phyloP scores from a whole-genome alignment of 208 protist species.

The Endotrypanum monterogeii region DNA sequence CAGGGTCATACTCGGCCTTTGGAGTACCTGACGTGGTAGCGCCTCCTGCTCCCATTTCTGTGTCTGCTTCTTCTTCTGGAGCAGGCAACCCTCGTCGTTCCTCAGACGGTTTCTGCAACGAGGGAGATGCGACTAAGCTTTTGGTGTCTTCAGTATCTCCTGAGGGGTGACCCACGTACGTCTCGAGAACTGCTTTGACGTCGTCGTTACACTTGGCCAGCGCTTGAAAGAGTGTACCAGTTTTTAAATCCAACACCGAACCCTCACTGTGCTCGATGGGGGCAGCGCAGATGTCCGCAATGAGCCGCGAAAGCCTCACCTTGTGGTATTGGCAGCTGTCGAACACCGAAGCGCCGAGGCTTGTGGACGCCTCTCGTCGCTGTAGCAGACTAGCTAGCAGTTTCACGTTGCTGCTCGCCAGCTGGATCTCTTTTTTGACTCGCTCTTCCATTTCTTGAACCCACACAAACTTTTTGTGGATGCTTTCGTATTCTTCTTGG shows the following conservation, averaged over 20 bases:
- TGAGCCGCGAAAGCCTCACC: slow-evolving; percentile 50
- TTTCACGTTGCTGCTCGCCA: slow-evolving; percentile 54
- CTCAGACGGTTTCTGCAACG: slow-evolving; percentile 4
- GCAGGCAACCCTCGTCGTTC: background rate
- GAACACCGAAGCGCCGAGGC: slow-evolving; percentile 54
- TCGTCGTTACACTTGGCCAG: slow-evolving; percentile 40
- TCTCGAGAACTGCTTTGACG: slow-evolving; percentile 26
- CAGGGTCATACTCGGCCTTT: background rate
- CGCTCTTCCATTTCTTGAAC: slow-evolving; percentile 24
- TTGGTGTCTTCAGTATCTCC: slow-evolving; percentile 21
- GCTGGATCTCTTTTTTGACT: slow-evolving; percentile 45
- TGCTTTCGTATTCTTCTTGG: slow-evolving; percentile 24
- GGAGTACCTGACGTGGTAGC: background rate
- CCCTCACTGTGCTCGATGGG: slow-evolving; percentile 33
- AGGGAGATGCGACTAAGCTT: background rate
- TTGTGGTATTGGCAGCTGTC: slow-evolving; percentile 82
- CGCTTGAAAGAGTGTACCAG: slow-evolving; percentile 23
- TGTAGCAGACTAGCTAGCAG: slow-evolving; percentile 55
- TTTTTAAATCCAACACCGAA: slow-evolving; percentile 34
- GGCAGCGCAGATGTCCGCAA: slow-evolving; percentile 35
- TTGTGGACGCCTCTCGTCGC: slow-evolving; percentile 42
- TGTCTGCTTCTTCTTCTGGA: background rate
- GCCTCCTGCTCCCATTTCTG: background rate
- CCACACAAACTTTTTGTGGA: slow-evolving; percentile 33
- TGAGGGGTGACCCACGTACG: slow-evolving; percentile 5